phyloP scores from a whole-genome alignment of 495 filamentous ascomycete species.

The Lindgomyces ingoldianus region DNA sequence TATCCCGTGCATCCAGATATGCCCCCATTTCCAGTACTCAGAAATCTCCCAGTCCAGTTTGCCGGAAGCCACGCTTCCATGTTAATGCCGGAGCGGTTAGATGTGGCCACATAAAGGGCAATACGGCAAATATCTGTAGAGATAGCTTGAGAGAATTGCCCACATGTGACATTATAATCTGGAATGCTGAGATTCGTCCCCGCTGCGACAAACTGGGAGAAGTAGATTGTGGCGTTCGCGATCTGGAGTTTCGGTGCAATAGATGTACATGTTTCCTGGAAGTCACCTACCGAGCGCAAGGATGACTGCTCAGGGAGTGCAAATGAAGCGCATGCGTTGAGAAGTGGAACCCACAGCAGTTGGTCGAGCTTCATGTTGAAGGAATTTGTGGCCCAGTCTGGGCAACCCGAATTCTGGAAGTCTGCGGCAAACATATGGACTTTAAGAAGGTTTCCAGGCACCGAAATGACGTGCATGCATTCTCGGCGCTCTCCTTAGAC shows the following conservation, averaged over 20 bases:
- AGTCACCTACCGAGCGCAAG: neutral
- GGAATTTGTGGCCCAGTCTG: neutral
- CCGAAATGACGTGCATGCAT: too few relatives aligned
- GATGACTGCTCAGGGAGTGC: neutral
- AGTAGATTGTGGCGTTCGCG: constrained; percentile 24
- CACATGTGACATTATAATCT: constrained; percentile 52
- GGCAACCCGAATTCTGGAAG: too few relatives aligned
- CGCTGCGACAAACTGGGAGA: constrained; percentile 47
- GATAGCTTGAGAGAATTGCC: constrained; percentile 47
- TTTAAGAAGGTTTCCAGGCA: too few relatives aligned
- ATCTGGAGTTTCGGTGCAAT: constrained; percentile 19
- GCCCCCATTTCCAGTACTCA: constrained; percentile 43
- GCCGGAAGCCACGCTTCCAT: constrained; percentile 62
- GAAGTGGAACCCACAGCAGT: neutral
- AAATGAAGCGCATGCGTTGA: neutral
- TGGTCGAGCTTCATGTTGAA: constrained; percentile 1
- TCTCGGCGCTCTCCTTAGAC: too few relatives aligned
- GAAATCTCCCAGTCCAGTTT: constrained; percentile 42
- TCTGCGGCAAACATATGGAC: too few relatives aligned
- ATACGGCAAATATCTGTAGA: constrained; percentile 57
- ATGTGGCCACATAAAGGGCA: constrained; percentile 58
- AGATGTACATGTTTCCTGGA: constrained; percentile 9
- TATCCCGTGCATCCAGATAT: constrained; percentile 39
- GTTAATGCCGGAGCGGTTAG: constrained; percentile 54
- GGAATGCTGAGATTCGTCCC: constrained; percentile 54